Percentiles rank a stretch among this genome's conserved stretches.
Evolutionary conservation across 2,329 filamentous ascomycete species (phyloP).

Genomic region (Sphaceloma murrayae): DNA sequence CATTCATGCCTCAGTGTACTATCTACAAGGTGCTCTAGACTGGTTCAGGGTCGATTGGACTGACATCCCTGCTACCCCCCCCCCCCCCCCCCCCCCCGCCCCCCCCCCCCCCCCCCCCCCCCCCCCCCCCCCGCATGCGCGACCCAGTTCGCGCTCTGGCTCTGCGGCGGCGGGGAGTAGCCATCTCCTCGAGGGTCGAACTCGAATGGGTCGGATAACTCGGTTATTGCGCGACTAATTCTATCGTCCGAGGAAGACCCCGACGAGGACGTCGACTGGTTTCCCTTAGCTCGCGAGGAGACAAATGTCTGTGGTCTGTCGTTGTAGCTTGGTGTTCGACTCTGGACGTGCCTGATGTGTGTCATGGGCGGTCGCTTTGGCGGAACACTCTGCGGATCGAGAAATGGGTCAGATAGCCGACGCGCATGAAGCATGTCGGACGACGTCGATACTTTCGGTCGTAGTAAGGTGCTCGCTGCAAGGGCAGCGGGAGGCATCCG

Average conservation of each 20-base stretch:
- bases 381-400: conserved; percentile 11
- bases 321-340: conserved; percentile 11
- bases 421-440: conserved; percentile 9
- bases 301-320: conserved; percentile 3
- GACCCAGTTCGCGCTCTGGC: neutral
- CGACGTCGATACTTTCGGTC: conserved; percentile 12
- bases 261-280: conserved; percentile 1
- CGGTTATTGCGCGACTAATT: conserved; percentile 1
- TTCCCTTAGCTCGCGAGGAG: conserved; percentile 4
- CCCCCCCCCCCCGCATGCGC: too few relatives aligned
- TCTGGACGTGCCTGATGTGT: conserved; percentile 12
- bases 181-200: conserved; percentile 4
- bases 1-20: conserved; percentile 13
- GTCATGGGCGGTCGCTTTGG: conserved; percentile 6
- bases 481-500: conserved; percentile 6
- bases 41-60: neutral
- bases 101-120: too few relatives aligned
- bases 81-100: too few relatives aligned
- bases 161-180: neutral
- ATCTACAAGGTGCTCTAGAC: conserved; percentile 2
- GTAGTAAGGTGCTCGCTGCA: conserved; percentile 1
- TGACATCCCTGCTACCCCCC: neutral
- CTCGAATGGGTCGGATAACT: conserved; percentile 10
- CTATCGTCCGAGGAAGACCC: conserved; percentile 3
- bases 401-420: conserved; percentile 12